Evolutionary conservation across 164 flowering plant genomes (phyloP), one percentile per base, ranked within the genome.

Genomic region (Akebia trifoliata): DNA sequence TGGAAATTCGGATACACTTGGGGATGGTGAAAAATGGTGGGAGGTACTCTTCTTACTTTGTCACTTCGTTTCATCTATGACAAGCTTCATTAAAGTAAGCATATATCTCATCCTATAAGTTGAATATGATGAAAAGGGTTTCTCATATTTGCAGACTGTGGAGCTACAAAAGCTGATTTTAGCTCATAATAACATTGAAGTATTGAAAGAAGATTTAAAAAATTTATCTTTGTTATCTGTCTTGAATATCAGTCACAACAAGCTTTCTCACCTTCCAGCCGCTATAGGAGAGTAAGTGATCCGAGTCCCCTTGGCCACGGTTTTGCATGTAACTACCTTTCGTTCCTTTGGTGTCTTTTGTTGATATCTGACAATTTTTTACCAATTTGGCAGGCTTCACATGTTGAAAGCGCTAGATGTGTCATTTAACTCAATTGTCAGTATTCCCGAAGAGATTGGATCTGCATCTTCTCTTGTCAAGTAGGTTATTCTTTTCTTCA

Each of bases 21-120:
- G 81, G 25, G 89, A 74, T 30, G 97, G 83, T 50, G 99, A 84
- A 54, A 90, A 87, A 32, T 93, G 99, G 99, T 93, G 99, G 99
- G 99, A 93, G 97, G 98, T 89, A 78, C 7, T 38, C 14, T 22
- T 46, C 36, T 39, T 17, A 21, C 31, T 57, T 24, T 26, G 6
- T 31, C 18, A 3, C 18, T 47, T 49, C 45, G 11, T 50, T 38
- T 17, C 6, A 5, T 50, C 30, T 24, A 30, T 49, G 42, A n/a
- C 17, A 24, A 24, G n/a, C 24, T 60, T 15, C n/a, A 26, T 26
- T 24, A 20, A 17, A 26, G 9, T 22, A n/a, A 35, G 2, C 14
- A 21, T 24, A 8, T 10, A 17, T 24, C 35, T 45, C 31, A 20
- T 42, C 0, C 29, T 22, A n/a, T 51, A 38, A 31, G 12, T 14